Evolutionary conservation across 495 filamentous ascomycete genomes (phyloP), one percentile per base, ranked within the genome.

Genomic region (Aspergillus coremiiformis): DNA sequence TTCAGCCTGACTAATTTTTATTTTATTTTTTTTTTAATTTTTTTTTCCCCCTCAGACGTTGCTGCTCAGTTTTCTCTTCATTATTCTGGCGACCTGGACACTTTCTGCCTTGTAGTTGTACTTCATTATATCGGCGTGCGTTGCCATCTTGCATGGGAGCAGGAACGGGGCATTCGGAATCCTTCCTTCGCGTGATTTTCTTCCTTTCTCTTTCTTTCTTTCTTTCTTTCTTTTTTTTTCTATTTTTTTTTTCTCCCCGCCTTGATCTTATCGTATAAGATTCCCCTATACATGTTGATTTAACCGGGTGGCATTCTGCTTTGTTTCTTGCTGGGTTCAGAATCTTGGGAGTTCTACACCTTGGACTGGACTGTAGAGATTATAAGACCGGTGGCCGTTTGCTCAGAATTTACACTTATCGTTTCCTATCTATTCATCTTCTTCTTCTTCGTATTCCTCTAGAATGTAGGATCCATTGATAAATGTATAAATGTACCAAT

Each of bases 251-350:
- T 30, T 21, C 11, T n/a, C n/a, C n/a, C n/a, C n/a, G n/a, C n/a
- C 10, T 8, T 26, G 5, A 23, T 20, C 24, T 35, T 49, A 12
- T 23, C 33, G 39, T 45, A 15, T 32, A 32, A 33, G 29, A 56
- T 58, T 62, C 53, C 59, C 55, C 55, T 51, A 62, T 62, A 58
- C 55, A 58, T 47, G 53, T 54, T 49, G 37, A 21, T 47, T 52
- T 45, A 6, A 19, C 29, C 15, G 49, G 49, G 52, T 48, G 52
- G 55, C 41, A 51, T 23, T 58, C 42, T 61, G 51, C 49, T 49
- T 43, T 44, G 29, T 44, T 10, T 39, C 46, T 19, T 27, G 29
- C 43, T 35, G 41, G 39, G 41, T 22, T 14, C 29, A 24, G 19
- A 39, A 44, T 45, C 29, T 33, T 39, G 49, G 49, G 32, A 29